Percentiles rank a stretch among this genome's conserved stretches.
Evolutionary conservation across 805 yeast genomes (phyloP).

Genomic region (Priceomyces carsonii): DNA sequence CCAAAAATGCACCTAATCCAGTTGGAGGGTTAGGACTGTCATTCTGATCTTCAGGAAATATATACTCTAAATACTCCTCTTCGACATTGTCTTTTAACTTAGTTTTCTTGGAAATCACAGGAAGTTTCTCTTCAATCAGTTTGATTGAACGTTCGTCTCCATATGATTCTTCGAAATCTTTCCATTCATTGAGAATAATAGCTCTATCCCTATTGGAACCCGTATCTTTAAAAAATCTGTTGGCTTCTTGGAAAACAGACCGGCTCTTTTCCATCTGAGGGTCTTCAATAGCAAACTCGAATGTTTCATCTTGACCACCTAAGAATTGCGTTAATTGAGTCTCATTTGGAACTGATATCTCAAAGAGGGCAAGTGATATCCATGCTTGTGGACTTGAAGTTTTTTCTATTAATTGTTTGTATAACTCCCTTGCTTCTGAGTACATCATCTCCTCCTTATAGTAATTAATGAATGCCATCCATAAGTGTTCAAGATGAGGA

Average conservation of each 20-base stretch:
- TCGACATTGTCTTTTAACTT: constrained; percentile 46
- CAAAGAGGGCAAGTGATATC: constrained; percentile 72
- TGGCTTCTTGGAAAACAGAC: constrained; percentile 54
- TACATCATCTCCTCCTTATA: constrained; percentile 63
- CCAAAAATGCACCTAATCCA: constrained; percentile 36
- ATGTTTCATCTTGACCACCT: constrained; percentile 48
- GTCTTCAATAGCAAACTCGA: constrained; percentile 51
- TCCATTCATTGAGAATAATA: constrained; percentile 59
- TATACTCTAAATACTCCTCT: constrained; percentile 58
- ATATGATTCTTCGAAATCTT: constrained; percentile 61
- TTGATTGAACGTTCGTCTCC: constrained; percentile 48
- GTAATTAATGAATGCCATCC: constrained; percentile 49
- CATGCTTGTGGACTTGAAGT: constrained; percentile 38
- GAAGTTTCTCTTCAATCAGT: constrained; percentile 48
- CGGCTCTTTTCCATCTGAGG: constrained; percentile 56
- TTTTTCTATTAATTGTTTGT: constrained; percentile 36
- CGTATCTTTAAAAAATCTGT: constrained; percentile 40
- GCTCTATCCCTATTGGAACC: constrained; percentile 46
- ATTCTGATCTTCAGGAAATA: constrained; percentile 54
- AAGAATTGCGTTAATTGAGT: constrained; percentile 48
- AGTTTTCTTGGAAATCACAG: constrained; percentile 50
- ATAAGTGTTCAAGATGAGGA: constrained; percentile 18
- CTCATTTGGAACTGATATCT: constrained; percentile 61
- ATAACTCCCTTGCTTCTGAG: constrained; percentile 53
- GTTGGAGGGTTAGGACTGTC: constrained; percentile 18